Evolutionary conservation across 2,329 filamentous ascomycete species (phyloP).

Genomic region (Helicocarpus griseus): DNA sequence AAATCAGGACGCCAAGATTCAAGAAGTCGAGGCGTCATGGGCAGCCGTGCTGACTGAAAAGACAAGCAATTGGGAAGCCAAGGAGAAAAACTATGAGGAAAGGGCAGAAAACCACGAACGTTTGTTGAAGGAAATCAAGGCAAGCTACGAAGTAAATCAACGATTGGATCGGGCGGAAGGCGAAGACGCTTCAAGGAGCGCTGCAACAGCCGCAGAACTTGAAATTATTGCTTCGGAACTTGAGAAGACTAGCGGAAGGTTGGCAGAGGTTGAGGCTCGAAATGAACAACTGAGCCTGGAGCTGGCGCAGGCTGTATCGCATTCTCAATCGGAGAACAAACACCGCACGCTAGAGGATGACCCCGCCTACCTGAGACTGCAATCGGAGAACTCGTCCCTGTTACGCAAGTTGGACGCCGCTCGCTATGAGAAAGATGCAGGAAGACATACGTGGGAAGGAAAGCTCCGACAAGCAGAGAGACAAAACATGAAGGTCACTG

Average conservation of each 20-base stretch:
- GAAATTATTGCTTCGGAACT: conserved; percentile 89
- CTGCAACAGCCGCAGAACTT: conserved; percentile 77
- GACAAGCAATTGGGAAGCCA: conserved; percentile 90
- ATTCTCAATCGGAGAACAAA: conserved; percentile 50
- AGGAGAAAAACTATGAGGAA: conserved; percentile 82
- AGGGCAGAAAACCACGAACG: conserved; percentile 92
- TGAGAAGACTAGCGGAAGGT: conserved; percentile 73
- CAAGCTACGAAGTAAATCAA: conserved; percentile 93
- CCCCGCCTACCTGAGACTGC: conserved; percentile 74
- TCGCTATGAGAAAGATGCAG: conserved; percentile 71
- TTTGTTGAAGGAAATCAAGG: conserved; percentile 86
- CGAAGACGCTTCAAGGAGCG: conserved; percentile 49
- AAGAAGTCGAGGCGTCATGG: conserved; percentile 87
- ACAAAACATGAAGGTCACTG: conserved; percentile 61
- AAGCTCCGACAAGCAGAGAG: conserved; percentile 71
- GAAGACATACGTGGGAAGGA: conserved; percentile 65
- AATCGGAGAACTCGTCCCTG: conserved; percentile 87
- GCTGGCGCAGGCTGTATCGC: conserved; percentile 77
- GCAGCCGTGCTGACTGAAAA: conserved; percentile 83
- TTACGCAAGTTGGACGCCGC: conserved; percentile 78
- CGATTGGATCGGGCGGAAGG: conserved; percentile 63
- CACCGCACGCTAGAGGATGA: conserved; percentile 69
- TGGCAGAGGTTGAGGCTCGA: conserved; percentile 84
- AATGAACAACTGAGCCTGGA: conserved; percentile 91
- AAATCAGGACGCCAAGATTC: conserved; percentile 66